Conservation (phyloP, 208 protist genomes). For the Trypanosoma boissoni region DNA sequence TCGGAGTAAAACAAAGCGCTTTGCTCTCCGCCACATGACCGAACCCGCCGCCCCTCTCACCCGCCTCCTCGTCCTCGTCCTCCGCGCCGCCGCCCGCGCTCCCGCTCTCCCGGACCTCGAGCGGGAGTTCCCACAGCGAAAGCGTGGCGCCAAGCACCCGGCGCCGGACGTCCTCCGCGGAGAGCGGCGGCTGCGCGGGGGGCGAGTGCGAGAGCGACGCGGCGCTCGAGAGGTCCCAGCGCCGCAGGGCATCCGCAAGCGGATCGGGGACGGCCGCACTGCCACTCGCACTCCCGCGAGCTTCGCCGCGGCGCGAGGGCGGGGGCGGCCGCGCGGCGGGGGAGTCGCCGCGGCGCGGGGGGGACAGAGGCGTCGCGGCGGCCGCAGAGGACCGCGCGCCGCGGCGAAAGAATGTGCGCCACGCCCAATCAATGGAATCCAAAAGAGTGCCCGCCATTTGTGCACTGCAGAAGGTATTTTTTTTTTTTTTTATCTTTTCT, state of each 20-base stretch:
- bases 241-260: constrained; percentile 6
- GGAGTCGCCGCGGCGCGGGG: not conserved
- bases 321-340: not conserved
- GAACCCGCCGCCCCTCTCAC: not conserved
- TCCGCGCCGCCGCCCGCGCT: not conserved
- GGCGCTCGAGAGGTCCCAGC: constrained; percentile 5
- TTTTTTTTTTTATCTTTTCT: constrained; percentile 8
- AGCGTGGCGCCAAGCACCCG: constrained; percentile 1
- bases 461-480: not conserved
- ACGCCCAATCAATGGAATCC: constrained; percentile 9
- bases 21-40: too few relatives aligned
- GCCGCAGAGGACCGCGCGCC: not conserved
- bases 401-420: not conserved
- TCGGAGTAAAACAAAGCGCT: too few relatives aligned
- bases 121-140: constrained; percentile 42
- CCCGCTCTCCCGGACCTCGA: too few relatives aligned
- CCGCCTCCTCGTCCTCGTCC: constrained; percentile 3
- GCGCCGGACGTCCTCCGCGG: constrained; percentile 12
- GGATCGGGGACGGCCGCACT: constrained; percentile 7
- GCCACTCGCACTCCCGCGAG: constrained; percentile 1
- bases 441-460: constrained; percentile 5
- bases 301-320: not conserved
- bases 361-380: not conserved
- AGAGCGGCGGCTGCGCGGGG: too few relatives aligned
- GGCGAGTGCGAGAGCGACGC: not conserved